These are phyloP conservation scores for Colletotrichum sp. DNA, from an alignment of 2,329 filamentous ascomycete genomes.

Conservation along the genomic window DNA sequence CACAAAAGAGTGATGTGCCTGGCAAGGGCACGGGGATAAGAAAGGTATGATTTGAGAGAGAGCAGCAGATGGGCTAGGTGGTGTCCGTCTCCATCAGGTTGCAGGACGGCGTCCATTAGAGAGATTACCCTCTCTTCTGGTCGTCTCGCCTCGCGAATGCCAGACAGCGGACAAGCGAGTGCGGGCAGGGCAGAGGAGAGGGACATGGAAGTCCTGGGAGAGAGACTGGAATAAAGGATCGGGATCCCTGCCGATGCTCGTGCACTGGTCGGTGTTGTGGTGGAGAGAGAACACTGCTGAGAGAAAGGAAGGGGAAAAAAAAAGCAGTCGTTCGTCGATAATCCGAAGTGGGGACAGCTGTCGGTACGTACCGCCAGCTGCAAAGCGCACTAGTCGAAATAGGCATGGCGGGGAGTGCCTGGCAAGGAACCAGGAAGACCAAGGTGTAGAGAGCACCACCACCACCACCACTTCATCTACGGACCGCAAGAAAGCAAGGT, in stretches of 20 bases:
- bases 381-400: background rate
- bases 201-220: background rate
- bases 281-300: slow-evolving; percentile 18
- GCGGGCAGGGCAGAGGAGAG: background rate
- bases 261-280: slow-evolving; percentile 24
- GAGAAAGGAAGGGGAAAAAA: background rate
- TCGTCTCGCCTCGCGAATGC: background rate
- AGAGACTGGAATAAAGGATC: slow-evolving; percentile 17
- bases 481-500: background rate
- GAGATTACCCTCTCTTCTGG: background rate
- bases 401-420: background rate
- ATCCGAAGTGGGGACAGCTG: background rate
- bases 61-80: background rate
- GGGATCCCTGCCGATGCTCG: slow-evolving; percentile 15
- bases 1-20: background rate
- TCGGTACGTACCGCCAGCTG: background rate
- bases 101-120: background rate
- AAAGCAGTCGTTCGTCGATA: background rate
- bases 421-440: background rate
- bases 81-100: background rate
- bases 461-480: background rate
- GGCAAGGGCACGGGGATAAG: background rate
- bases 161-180: background rate
- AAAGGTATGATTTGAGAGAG: background rate
- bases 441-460: background rate